These are phyloP conservation scores for Geosmithia morbida DNA, from an alignment of 2,329 filamentous ascomycete species.

Conservation along the genomic window DNA sequence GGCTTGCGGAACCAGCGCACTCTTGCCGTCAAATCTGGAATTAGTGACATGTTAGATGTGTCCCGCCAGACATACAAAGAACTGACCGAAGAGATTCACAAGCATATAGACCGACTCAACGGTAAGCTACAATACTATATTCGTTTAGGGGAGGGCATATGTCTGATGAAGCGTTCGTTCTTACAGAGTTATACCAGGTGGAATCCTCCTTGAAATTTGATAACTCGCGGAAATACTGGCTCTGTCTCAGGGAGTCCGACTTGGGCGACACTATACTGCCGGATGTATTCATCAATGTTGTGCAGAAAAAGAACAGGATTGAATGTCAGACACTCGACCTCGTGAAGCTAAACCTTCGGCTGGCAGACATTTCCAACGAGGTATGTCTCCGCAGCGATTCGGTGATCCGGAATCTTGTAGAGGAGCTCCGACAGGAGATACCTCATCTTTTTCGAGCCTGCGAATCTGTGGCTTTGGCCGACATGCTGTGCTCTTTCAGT, in stretches of 20 bases:
- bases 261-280: conserved; percentile 48
- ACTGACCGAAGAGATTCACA: conserved; percentile 61
- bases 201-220: conserved; percentile 61
- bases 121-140: conserved; percentile 26
- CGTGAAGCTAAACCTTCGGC: conserved; percentile 65
- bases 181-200: conserved; percentile 40
- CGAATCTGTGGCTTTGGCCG: conserved; percentile 73
- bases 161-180: background rate
- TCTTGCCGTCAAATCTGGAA: conserved; percentile 76
- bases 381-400: conserved; percentile 71
- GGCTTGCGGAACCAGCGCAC: conserved; percentile 82
- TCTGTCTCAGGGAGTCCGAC: conserved; percentile 49
- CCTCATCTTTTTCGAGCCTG: conserved; percentile 69
- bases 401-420: conserved; percentile 57
- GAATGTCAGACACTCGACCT: conserved; percentile 82
- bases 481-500: conserved; percentile 70
- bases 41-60: conserved; percentile 78
- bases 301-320: conserved; percentile 56
- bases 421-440: conserved; percentile 56
- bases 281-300: conserved; percentile 61
- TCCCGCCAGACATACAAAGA: conserved; percentile 85
- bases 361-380: conserved; percentile 71
- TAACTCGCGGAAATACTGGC: conserved; percentile 62
- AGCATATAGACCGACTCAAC: conserved; percentile 53
- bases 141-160: background rate